Evolutionary conservation across 192 early-diverging fungal genomes (phyloP).

Genomic region (Phycomyces nitens): DNA sequence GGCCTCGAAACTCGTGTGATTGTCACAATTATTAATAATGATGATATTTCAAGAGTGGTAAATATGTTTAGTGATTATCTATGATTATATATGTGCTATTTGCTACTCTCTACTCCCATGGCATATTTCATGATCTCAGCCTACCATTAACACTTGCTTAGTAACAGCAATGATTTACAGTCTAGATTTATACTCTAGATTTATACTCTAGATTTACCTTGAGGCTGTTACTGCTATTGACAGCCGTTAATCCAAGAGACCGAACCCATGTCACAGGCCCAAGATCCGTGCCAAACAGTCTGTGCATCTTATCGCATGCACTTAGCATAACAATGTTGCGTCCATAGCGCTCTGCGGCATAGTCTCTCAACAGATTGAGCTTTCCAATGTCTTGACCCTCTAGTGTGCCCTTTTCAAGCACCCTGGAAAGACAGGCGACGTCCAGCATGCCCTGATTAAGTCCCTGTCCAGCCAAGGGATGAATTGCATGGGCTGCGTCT

Average conservation of each 20-base stretch:
- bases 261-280: constrained; percentile 62
- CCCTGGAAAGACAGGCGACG: constrained; percentile 62
- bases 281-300: constrained; percentile 68
- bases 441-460: constrained; percentile 92
- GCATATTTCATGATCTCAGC: constrained; percentile 54
- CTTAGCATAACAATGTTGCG: constrained; percentile 84
- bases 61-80: too few relatives aligned
- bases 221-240: constrained; percentile 61
- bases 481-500: constrained; percentile 94
- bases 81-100: background rate
- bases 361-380: constrained; percentile 69
- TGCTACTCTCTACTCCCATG: constrained; percentile 45
- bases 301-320: constrained; percentile 76
- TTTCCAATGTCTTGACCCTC: constrained; percentile 82
- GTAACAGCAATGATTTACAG: too few relatives aligned
- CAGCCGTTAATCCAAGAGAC: constrained; percentile 66
- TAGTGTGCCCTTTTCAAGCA: constrained; percentile 59
- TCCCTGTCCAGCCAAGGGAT: constrained; percentile 96
- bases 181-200: too few relatives aligned
- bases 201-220: too few relatives aligned
- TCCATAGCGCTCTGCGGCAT: constrained; percentile 78
- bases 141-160: constrained; percentile 13
- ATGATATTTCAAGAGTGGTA: too few relatives aligned
- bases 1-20: too few relatives aligned
- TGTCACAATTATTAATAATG: too few relatives aligned